phyloP scores from a whole-genome alignment of 371 early-diverging fungal genomes.

The Apophysomyces variabilis region DNA sequence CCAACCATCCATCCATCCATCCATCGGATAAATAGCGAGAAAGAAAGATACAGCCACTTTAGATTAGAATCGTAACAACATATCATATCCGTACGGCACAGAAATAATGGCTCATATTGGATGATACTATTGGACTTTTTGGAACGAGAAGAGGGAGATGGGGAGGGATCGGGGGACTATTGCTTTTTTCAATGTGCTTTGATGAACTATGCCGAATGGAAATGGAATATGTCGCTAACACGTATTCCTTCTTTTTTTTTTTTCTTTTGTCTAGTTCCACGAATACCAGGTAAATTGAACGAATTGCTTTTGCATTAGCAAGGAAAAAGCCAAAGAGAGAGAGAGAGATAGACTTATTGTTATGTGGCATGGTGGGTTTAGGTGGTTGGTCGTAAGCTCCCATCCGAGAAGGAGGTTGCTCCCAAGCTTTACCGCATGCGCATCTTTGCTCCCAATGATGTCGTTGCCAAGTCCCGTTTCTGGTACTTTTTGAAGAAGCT shows the following conservation, averaged over 20 bases:
- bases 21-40: slow-evolving; percentile 3
- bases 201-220: no score
- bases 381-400: slow-evolving; percentile 95
- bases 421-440: slow-evolving; percentile 99
- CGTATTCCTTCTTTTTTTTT: slow-evolving; percentile 7
- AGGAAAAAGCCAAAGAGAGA: not conserved
- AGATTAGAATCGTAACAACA: not conserved
- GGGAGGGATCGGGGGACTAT: not conserved
- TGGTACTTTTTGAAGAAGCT: slow-evolving; percentile 99
- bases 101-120: no score
- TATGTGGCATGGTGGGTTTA: slow-evolving; percentile 32
- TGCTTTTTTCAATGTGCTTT: no score
- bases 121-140: no score
- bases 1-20: not conserved
- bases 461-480: slow-evolving; percentile 99
- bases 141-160: not conserved
- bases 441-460: slow-evolving; percentile 98
- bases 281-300: slow-evolving; percentile 59
- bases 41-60: not conserved
- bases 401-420: slow-evolving; percentile 89
- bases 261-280: slow-evolving; percentile 52
- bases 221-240: not conserved
- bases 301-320: not conserved
- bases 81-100: no score
- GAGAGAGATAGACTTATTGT: not conserved